Evolutionary conservation across 1,284 basidiomycete species (phyloP).

Genomic region (Cerrena zonata): DNA sequence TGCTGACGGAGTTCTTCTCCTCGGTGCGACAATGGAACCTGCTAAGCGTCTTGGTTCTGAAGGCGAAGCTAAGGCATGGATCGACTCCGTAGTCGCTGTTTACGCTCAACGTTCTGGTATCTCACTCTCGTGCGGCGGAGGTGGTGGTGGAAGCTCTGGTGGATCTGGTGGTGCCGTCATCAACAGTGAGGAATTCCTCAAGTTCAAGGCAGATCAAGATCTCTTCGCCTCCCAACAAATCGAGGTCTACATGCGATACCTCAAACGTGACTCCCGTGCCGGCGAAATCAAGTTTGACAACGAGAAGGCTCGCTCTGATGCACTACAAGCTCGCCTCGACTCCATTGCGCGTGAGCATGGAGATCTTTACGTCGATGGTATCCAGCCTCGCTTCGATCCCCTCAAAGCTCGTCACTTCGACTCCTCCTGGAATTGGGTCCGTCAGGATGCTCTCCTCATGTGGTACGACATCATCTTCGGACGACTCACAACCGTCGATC

Average conservation of each 20-base stretch:
- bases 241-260: constrained; percentile 93
- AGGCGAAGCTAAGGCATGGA: constrained; percentile 87
- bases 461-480: constrained; percentile 98
- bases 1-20: constrained; percentile 85
- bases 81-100: constrained; percentile 77
- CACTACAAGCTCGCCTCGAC: constrained; percentile 84
- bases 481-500: constrained; percentile 85
- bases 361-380: constrained; percentile 89
- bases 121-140: constrained; percentile 64
- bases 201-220: constrained; percentile 91
- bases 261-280: constrained; percentile 86
- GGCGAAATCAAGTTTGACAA: constrained; percentile 85
- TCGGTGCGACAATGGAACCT: constrained; percentile 89
- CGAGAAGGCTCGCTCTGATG: constrained; percentile 70
- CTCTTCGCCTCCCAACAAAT: constrained; percentile 90
- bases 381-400: constrained; percentile 88
- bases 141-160: constrained; percentile 56
- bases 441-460: constrained; percentile 91
- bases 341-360: constrained; percentile 86
- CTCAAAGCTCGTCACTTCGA: constrained; percentile 97
- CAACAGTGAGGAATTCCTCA: constrained; percentile 96
- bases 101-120: constrained; percentile 89
- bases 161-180: constrained; percentile 77
- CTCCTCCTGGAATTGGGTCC: constrained; percentile 98
- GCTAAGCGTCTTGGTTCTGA: constrained; percentile 90